Conservation (phyloP, 129 eudicot genomes). For the Tagetes erecta region DNA sequence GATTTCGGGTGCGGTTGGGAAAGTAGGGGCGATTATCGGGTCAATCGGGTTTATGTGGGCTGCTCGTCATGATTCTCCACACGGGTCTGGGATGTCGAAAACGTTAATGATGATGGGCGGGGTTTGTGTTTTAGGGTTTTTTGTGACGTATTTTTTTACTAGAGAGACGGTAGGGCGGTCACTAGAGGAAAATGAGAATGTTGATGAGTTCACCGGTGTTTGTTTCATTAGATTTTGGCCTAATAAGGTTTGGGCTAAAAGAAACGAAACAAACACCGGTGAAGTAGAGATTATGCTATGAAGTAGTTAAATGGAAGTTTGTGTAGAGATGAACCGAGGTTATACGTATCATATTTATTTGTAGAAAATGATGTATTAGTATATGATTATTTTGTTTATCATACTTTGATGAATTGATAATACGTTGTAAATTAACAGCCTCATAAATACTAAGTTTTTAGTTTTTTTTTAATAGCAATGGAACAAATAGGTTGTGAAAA, state of each 20-base stretch:
- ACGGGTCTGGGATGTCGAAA: slow-evolving; percentile 35
- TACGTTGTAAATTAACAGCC: too few relatives aligned
- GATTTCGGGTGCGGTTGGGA: slow-evolving; percentile 50
- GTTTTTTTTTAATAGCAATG: too few relatives aligned
- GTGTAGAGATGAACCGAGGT: not conserved
- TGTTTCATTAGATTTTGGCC: slow-evolving; percentile 43
- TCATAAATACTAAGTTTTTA: too few relatives aligned
- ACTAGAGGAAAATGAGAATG: slow-evolving; percentile 63
- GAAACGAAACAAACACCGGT: not conserved
- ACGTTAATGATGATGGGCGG: slow-evolving; percentile 43
- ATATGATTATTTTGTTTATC: too few relatives aligned
- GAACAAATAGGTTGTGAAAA: too few relatives aligned
- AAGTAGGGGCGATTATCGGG: slow-evolving; percentile 52
- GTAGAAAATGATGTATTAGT: too few relatives aligned
- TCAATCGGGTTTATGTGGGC: slow-evolving; percentile 47
- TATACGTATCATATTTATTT: not conserved
- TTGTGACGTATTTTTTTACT: slow-evolving; percentile 51
- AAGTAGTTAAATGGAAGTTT: not conserved
- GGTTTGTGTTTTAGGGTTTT: slow-evolving; percentile 44
- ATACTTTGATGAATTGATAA: too few relatives aligned
- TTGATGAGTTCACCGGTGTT: slow-evolving; percentile 33
- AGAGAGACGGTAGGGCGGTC: slow-evolving; percentile 62
- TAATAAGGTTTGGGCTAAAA: not conserved
- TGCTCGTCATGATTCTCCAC: slow-evolving; percentile 33
- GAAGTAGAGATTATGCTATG: not conserved